Conservation (phyloP, 1,284 basidiomycete genomes). For the Baeospora myosura region DNA sequence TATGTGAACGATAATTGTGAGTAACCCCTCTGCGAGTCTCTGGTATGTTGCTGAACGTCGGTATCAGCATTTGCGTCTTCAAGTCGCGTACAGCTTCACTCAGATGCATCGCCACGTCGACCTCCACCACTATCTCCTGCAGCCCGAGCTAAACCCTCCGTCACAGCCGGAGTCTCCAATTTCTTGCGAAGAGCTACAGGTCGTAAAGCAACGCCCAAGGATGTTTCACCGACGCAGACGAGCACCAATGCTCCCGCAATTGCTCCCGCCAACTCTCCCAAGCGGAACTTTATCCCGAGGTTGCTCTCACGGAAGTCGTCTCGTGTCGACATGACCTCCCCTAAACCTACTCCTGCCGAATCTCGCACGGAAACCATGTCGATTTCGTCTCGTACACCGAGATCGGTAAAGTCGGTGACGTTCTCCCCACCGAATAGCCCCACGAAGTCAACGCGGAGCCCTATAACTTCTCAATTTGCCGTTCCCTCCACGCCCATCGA, state of each 20-base stretch:
- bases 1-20: no score
- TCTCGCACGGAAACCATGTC: background rate
- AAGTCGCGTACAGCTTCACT: background rate
- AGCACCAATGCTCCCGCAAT: conserved; percentile 20
- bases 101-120: conserved; percentile 16
- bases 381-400: conserved; percentile 1
- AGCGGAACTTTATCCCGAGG: conserved; percentile 30
- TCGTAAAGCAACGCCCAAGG: conserved; percentile 24
- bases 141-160: conserved; percentile 41
- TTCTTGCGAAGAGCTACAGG: conserved; percentile 46
- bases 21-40: no score
- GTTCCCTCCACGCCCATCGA: conserved; percentile 20
- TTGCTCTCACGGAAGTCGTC: conserved; percentile 33
- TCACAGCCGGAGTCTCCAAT: conserved; percentile 46
- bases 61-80: no score
- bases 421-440: conserved; percentile 12
- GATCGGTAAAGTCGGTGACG: no score
- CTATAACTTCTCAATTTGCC: conserved; percentile 8
- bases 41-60: no score
- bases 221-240: conserved; percentile 21
- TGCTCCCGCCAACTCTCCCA: conserved; percentile 24
- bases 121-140: conserved; percentile 22
- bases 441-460: conserved; percentile 2
- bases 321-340: conserved; percentile 23
- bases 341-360: conserved; percentile 16